Conservation (phyloP, 306 rosid genomes). For the Notholithocarpus densiflorus region DNA sequence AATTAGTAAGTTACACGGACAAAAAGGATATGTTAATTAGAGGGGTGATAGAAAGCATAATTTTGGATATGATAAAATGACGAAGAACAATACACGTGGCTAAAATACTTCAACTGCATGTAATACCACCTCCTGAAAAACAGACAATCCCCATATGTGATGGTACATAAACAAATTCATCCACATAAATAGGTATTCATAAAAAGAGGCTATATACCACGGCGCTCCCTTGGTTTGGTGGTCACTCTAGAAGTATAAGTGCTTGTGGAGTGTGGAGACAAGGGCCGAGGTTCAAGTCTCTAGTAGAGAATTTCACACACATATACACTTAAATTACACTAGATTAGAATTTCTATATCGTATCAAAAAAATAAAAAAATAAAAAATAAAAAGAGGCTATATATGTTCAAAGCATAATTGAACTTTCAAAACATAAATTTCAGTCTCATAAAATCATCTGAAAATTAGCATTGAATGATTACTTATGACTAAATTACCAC, state of each 20-base stretch:
- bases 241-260: too few species aligned
- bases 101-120: too few species aligned
- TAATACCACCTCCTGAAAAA: too few species aligned
- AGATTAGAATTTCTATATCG: too few species aligned
- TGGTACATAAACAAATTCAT: not conserved
- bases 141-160: too few species aligned
- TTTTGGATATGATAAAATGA: too few species aligned
- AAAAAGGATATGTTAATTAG: too few species aligned
- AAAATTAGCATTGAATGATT: not conserved
- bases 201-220: too few species aligned
- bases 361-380: too few species aligned
- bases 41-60: too few species aligned
- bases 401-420: not conserved
- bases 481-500: not conserved
- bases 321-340: fast-evolving
- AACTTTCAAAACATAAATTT: not conserved
- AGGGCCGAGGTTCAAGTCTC: fast-evolving
- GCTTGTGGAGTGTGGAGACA: fast-evolving
- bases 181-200: not conserved
- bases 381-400: not conserved
- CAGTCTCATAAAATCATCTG: not conserved
- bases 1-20: too few species aligned
- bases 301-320: fast-evolving
- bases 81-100: too few species aligned
- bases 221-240: fast-evolving